A percentile compares a stretch with the other conserved stretches of the same genome.
Evolutionary conservation across 2,329 filamentous ascomycete genomes (phyloP).

Genomic region (Pseudogymnoascus sp.): DNA sequence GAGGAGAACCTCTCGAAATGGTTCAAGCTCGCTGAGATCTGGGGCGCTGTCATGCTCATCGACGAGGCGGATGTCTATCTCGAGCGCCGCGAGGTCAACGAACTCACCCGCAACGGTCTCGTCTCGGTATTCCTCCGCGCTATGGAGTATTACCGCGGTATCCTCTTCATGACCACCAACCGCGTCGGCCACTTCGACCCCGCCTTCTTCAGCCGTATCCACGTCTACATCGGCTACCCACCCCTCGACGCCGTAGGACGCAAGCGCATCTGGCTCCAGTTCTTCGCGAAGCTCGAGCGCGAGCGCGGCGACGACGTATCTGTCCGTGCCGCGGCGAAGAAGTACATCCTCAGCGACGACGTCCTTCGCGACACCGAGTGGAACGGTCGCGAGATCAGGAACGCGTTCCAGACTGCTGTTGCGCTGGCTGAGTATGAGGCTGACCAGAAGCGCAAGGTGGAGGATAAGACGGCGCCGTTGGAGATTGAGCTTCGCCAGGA

Average conservation of each 20-base stretch:
- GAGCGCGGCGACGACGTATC: constrained; percentile 15
- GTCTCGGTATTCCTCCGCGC: constrained; percentile 32
- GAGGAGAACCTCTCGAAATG: constrained; percentile 39
- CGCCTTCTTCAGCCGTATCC: constrained; percentile 32
- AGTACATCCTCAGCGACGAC: constrained; percentile 16
- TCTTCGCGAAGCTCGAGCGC: constrained; percentile 17
- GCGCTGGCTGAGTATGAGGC: constrained; percentile 20
- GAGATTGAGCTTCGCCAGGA: constrained; percentile 15
- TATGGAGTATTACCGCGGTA: constrained; percentile 35
- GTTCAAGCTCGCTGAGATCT: constrained; percentile 40
- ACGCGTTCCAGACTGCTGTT: constrained; percentile 22
- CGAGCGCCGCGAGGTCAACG: constrained; percentile 24
- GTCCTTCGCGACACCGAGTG: constrained; percentile 18
- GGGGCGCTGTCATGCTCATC: constrained; percentile 42
- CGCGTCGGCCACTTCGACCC: constrained; percentile 33
- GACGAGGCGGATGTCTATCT: constrained; percentile 46
- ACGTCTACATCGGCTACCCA: constrained; percentile 29
- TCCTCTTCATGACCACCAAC: constrained; percentile 36
- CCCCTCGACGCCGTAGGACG: constrained; percentile 19
- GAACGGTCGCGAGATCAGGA: constrained; percentile 24
- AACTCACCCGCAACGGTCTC: constrained; percentile 29
- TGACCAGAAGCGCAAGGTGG: constrained; percentile 10
- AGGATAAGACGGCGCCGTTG: neutral
- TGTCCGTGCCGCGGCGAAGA: constrained; percentile 14
- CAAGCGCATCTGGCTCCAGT: constrained; percentile 25